Conservation (phyloP, 495 filamentous ascomycete genomes). For the Penicillium desertorum region DNA sequence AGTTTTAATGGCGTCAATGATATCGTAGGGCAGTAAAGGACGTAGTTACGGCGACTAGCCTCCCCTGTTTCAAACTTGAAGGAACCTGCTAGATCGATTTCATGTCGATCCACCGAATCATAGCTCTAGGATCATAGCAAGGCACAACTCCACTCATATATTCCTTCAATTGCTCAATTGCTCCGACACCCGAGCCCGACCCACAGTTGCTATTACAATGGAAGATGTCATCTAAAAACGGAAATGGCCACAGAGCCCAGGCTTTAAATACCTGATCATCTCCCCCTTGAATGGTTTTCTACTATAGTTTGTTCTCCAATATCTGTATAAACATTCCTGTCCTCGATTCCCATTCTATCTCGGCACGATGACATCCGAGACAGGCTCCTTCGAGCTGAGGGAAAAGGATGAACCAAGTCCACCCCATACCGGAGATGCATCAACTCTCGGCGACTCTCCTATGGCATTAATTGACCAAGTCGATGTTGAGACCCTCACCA, state of each 20-base stretch:
- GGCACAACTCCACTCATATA: too few species aligned
- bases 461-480: slow-evolving; percentile 18
- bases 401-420: neutral
- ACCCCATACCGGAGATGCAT: slow-evolving; percentile 1
- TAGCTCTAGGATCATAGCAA: neutral
- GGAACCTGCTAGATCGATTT: too few species aligned
- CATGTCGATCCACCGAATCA: neutral
- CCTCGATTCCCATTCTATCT: neutral
- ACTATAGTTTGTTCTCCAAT: neutral
- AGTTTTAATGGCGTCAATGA: too few species aligned
- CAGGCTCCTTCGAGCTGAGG: neutral
- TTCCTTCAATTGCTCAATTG: neutral
- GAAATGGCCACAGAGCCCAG: neutral
- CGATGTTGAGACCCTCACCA: slow-evolving; percentile 29
- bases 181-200: neutral
- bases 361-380: slow-evolving; percentile 4
- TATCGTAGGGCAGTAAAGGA: too few species aligned
- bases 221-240: slow-evolving; percentile 4
- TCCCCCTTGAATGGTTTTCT: neutral
- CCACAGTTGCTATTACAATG: slow-evolving; percentile 2
- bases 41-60: too few species aligned
- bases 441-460: slow-evolving; percentile 8
- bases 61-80: too few species aligned
- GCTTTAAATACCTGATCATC: neutral
- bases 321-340: neutral